Evolutionary conservation across 1,284 basidiomycete species (phyloP).

Genomic region (Cutaneotrichosporon mucoides): DNA sequence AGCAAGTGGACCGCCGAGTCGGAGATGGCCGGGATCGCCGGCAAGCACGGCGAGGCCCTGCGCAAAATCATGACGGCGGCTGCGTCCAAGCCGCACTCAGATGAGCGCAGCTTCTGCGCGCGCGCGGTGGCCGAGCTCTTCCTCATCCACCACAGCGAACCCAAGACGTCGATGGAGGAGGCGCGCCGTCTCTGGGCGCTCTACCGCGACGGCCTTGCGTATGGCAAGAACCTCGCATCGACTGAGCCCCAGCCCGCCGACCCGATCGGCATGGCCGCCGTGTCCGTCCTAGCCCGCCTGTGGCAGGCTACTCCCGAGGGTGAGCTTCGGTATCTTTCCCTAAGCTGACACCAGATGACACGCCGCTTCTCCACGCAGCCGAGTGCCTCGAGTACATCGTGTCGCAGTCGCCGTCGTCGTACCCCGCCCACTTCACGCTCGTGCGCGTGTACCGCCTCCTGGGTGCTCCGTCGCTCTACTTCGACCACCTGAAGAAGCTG

Average conservation of each 20-base stretch:
- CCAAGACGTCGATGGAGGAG: slow-evolving; percentile 15
- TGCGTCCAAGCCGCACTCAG: slow-evolving; percentile 18
- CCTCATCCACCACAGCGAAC: slow-evolving; percentile 13
- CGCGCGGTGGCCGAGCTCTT: slow-evolving; percentile 27
- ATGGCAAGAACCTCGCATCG: slow-evolving; percentile 33
- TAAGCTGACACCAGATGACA: slow-evolving; percentile 9
- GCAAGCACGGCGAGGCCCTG: slow-evolving; percentile 11
- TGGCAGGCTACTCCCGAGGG: slow-evolving; percentile 14
- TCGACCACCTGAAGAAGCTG: slow-evolving; percentile 20
- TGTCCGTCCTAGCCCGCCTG: slow-evolving; percentile 23
- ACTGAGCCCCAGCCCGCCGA: slow-evolving; percentile 42
- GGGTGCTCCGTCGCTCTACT: slow-evolving; percentile 24
- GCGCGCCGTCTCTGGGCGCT: slow-evolving; percentile 27
- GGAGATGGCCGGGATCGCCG: slow-evolving; percentile 30
- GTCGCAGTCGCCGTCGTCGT: slow-evolving; percentile 22
- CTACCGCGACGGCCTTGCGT: slow-evolving; percentile 29
- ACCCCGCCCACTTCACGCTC: slow-evolving; percentile 29
- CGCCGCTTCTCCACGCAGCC: slow-evolving; percentile 22
- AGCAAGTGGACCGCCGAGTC: slow-evolving; percentile 31
- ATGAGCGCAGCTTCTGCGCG: slow-evolving; percentile 24
- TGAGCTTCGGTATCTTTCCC: background rate
- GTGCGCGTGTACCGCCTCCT: slow-evolving; percentile 33
- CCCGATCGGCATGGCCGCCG: slow-evolving; percentile 28
- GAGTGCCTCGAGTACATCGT: slow-evolving; percentile 25
- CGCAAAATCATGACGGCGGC: slow-evolving; percentile 7